Percentiles rank a stretch among this genome's conserved stretches.
Evolutionary conservation across 164 flowering plant genomes (phyloP).

Genomic region (Liquidambar formosana): DNA sequence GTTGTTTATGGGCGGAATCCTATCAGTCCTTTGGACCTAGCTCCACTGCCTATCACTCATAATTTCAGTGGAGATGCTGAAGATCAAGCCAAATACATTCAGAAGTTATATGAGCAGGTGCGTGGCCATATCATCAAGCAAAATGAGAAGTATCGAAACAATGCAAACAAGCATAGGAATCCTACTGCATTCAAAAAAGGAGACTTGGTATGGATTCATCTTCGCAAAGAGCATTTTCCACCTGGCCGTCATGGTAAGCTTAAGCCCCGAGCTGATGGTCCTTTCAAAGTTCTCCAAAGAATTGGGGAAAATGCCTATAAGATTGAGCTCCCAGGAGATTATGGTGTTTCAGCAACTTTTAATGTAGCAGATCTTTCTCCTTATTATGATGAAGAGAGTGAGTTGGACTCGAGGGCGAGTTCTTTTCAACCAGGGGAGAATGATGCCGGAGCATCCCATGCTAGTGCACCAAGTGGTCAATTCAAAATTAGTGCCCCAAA

Average conservation of each 20-base stretch:
- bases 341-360: slow-evolving; percentile 13
- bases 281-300: slow-evolving; percentile 7
- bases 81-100: neutral
- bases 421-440: slow-evolving; percentile 5
- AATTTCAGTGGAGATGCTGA: slow-evolving; percentile 12
- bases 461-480: no score
- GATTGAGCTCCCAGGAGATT: slow-evolving; percentile 16
- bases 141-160: neutral
- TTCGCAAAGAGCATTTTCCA: slow-evolving; percentile 22
- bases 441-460: neutral
- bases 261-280: slow-evolving; percentile 5
- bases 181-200: slow-evolving; percentile 11
- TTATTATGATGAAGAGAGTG: neutral
- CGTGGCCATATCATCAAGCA: neutral
- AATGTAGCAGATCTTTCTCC: slow-evolving; percentile 14
- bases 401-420: neutral
- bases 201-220: slow-evolving; percentile 25
- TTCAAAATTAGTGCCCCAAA: no score
- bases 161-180: slow-evolving; percentile 1
- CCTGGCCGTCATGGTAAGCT: slow-evolving; percentile 8
- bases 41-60: neutral
- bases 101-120: slow-evolving; percentile 10
- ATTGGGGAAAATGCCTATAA: slow-evolving; percentile 23
- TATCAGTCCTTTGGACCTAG: neutral
- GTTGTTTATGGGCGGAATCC: slow-evolving; percentile 10